A percentile compares a stretch with the other conserved stretches of the same genome.
phyloP scores from a whole-genome alignment of 495 filamentous ascomycete genomes.

The Sordaria brevicollis region DNA sequence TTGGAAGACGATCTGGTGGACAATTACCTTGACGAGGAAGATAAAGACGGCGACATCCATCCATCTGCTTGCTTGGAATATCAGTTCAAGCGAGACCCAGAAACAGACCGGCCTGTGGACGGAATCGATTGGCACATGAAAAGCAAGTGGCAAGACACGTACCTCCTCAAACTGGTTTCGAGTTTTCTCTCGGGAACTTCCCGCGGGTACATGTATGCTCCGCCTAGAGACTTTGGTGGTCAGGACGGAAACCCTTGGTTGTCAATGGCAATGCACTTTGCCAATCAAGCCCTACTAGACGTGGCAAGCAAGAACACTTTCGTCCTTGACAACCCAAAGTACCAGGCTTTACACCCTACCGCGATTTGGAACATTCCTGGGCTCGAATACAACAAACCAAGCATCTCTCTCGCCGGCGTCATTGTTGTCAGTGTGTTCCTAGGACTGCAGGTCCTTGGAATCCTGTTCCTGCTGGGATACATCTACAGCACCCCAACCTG shows the following conservation, averaged over 20 bases:
- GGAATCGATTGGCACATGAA: neutral
- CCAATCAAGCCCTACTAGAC: neutral
- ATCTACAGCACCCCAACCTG: slow-evolving; percentile 3
- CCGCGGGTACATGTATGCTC: neutral
- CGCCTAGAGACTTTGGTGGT: neutral
- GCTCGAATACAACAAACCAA: neutral
- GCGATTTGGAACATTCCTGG: neutral
- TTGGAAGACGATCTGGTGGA: neutral
- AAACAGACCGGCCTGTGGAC: neutral
- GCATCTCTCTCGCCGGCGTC: neutral
- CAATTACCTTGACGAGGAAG: neutral
- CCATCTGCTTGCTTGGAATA: neutral
- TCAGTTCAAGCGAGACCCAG: neutral
- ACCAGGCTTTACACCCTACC: no score
- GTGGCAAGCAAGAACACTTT: neutral
- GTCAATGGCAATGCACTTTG: neutral
- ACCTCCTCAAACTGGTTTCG: neutral
- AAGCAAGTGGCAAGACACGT: neutral
- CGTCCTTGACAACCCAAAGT: no score
- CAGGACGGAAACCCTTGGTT: neutral
- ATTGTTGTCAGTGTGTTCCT: neutral
- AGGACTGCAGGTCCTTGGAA: neutral
- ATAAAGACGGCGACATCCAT: neutral
- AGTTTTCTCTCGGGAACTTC: no score
- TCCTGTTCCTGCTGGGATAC: neutral